These are phyloP conservation scores for Elymus sibiricus DNA, from an alignment of 176 grass and related monocot genomes.

Conservation along the genomic window DNA sequence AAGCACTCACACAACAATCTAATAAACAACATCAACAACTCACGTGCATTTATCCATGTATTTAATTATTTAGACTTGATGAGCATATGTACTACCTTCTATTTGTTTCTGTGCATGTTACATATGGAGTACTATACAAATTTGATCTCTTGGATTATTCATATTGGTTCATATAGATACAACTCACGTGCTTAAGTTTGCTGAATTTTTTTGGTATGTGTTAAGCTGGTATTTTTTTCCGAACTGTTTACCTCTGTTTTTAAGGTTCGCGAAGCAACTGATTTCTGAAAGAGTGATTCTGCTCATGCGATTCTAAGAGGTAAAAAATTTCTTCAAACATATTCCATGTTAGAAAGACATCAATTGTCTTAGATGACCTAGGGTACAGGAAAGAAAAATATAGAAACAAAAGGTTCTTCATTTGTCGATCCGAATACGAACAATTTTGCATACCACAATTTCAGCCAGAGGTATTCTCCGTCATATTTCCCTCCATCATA, in stretches of 20 bases:
- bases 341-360: not conserved
- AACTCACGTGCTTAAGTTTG: not conserved
- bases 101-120: too few species aligned
- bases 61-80: too few species aligned
- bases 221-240: not conserved
- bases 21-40: too few species aligned
- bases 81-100: too few species aligned
- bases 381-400: not conserved
- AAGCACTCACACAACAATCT: too few species aligned
- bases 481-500: too few species aligned
- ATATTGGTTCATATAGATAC: too few species aligned
- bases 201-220: not conserved
- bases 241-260: conserved; percentile 10
- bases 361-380: not conserved
- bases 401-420: not conserved
- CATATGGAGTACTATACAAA: too few species aligned
- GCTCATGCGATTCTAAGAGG: conserved; percentile 48
- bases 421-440: not conserved
- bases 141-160: too few species aligned
- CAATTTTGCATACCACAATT: not conserved
- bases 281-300: conserved; percentile 37
- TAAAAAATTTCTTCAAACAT: conserved; percentile 9
- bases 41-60: too few species aligned
- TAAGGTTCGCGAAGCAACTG: conserved; percentile 33
- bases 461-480: not conserved